Conservation (phyloP, 176 grass and related monocot genomes). For the Oryza coarctata region DNA sequence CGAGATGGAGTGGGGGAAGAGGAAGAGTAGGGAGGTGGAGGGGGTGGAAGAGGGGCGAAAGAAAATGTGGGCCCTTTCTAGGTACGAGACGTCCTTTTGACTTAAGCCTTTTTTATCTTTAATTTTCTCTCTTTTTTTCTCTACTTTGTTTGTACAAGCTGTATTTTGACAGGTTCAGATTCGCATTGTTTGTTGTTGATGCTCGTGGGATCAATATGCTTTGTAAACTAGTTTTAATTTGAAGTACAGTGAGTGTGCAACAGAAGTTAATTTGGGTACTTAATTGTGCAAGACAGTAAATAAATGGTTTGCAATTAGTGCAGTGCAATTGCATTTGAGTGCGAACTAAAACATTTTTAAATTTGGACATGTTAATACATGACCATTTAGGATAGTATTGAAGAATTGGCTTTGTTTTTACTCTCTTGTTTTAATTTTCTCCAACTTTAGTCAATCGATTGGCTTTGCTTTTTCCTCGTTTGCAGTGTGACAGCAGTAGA, state of each 20-base stretch:
- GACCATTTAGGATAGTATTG: neutral
- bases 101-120: conserved; percentile 21
- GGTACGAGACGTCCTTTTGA: conserved; percentile 39
- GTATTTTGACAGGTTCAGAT: conserved; percentile 21
- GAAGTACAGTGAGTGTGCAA: neutral
- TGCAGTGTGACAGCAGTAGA: neutral
- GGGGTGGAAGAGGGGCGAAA: conserved; percentile 22
- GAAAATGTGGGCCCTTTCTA: conserved; percentile 34
- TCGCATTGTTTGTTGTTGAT: neutral
- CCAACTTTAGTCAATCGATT: neutral
- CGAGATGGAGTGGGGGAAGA: conserved; percentile 24
- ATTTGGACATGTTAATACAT: neutral
- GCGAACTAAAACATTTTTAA: neutral
- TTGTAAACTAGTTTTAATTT: too few relatives aligned
- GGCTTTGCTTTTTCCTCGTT: neutral
- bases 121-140: neutral
- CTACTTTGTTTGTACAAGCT: neutral
- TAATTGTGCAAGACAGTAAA: neutral
- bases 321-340: neutral
- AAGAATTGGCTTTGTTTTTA: neutral
- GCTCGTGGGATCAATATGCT: neutral
- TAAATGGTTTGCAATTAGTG: neutral
- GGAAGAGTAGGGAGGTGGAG: neutral
- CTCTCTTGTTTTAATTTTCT: neutral
- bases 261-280: neutral